These are phyloP conservation scores for Lepiota venenata DNA, from an alignment of 768 basidiomycete species.

Conservation along the genomic window DNA sequence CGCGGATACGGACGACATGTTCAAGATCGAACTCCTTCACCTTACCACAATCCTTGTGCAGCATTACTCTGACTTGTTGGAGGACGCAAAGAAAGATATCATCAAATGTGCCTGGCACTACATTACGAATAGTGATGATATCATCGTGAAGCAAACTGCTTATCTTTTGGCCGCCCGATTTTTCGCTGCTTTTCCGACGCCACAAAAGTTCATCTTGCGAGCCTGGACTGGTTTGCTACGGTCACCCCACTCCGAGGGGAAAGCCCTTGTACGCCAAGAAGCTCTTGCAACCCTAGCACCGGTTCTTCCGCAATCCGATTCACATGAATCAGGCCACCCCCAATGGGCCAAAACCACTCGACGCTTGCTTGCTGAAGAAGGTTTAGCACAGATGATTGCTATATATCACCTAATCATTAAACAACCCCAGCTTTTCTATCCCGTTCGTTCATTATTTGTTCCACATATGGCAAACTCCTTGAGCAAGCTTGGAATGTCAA, in stretches of 20 bases:
- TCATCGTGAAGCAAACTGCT: conserved; percentile 89
- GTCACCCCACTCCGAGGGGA: conserved; percentile 68
- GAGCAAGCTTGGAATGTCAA: conserved; percentile 80
- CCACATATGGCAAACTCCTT: conserved; percentile 92
- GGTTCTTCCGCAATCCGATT: conserved; percentile 64
- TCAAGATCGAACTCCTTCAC: conserved; percentile 88
- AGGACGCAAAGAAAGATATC: conserved; percentile 84
- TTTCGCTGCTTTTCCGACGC: conserved; percentile 85
- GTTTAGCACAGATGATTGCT: conserved; percentile 63
- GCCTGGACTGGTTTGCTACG: conserved; percentile 91
- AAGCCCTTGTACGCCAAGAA: conserved; percentile 72
- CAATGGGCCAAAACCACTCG: conserved; percentile 88
- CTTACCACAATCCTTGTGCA: conserved; percentile 88
- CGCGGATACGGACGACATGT: conserved; percentile 70
- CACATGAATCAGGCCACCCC: conserved; percentile 55
- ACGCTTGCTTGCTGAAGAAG: conserved; percentile 85
- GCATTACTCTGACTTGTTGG: conserved; percentile 74
- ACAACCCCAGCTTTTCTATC: conserved; percentile 88
- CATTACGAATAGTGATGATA: conserved; percentile 74
- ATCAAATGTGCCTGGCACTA: conserved; percentile 93
- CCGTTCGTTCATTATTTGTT: conserved; percentile 88
- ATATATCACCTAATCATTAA: conserved; percentile 93
- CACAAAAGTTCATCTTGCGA: conserved; percentile 85
- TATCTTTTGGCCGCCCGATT: conserved; percentile 90
- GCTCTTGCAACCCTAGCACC: conserved; percentile 87